phyloP scores from a whole-genome alignment of 2,329 filamentous ascomycete genomes.

The Fusarium piperis region DNA sequence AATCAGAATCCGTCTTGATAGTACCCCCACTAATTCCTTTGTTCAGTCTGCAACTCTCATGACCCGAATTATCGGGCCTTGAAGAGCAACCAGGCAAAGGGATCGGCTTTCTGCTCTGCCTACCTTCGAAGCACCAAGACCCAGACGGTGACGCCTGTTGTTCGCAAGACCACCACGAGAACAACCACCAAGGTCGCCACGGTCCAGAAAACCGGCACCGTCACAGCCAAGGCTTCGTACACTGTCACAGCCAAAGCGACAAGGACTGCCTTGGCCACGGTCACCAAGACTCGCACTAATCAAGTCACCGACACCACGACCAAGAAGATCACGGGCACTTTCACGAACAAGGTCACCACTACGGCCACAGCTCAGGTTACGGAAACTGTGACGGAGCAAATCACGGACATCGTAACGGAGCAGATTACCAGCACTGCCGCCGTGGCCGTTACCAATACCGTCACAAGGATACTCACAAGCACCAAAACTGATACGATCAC shows the following conservation, averaged over 20 bases:
- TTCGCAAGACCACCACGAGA: not conserved
- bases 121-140: not conserved
- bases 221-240: not conserved
- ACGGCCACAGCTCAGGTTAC: not conserved
- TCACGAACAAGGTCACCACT: not conserved
- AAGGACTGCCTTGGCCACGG: not conserved
- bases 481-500: not conserved
- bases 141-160: not conserved
- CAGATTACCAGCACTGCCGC: not conserved
- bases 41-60: not conserved
- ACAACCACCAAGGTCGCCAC: not conserved
- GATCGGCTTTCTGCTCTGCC: not conserved
- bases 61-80: not conserved
- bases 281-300: not conserved
- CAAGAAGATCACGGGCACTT: not conserved
- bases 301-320: not conserved
- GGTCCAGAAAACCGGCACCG: not conserved
- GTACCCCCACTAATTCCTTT: not conserved
- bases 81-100: not conserved
- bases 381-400: not conserved
- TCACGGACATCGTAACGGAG: not conserved
- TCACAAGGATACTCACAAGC: not conserved
- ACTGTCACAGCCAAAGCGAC: not conserved
- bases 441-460: not conserved
- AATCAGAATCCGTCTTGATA: not conserved